Conservation (phyloP, 345 rosid species). For the Cardamine occulta region DNA sequence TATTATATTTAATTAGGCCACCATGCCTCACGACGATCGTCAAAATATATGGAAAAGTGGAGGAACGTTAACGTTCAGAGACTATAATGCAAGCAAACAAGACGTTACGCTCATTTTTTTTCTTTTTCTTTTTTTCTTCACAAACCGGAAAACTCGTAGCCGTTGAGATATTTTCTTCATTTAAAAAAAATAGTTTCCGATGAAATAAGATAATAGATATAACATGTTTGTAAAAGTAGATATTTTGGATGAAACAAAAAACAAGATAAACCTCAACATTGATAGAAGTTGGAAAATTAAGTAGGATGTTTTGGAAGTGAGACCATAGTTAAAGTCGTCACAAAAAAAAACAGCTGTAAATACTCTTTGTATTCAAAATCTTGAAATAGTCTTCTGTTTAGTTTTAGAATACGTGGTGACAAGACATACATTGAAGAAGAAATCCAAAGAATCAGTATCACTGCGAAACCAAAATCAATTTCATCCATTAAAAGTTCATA, state of each 20-base stretch:
- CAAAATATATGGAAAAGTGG: background rate
- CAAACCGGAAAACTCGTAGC: constrained; percentile 16
- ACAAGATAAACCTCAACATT: too few relatives aligned
- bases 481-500: background rate
- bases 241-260: too few relatives aligned
- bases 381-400: background rate
- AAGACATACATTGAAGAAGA: background rate
- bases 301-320: too few relatives aligned
- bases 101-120: background rate
- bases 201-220: too few relatives aligned
- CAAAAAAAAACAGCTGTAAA: too few relatives aligned
- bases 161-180: constrained; percentile 11
- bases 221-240: too few relatives aligned
- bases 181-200: too few relatives aligned
- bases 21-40: background rate
- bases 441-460: constrained; percentile 14
- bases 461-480: background rate
- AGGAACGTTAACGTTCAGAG: constrained; percentile 17
- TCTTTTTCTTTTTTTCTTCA: background rate
- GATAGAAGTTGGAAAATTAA: background rate
- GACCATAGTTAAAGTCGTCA: too few relatives aligned
- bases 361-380: background rate
- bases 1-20: background rate
- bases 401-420: background rate
- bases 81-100: constrained; percentile 18